Base-by-base conservation (phyloP, 2,329 filamentous ascomycete species). In the Lizonia empirigonia region DNA sequence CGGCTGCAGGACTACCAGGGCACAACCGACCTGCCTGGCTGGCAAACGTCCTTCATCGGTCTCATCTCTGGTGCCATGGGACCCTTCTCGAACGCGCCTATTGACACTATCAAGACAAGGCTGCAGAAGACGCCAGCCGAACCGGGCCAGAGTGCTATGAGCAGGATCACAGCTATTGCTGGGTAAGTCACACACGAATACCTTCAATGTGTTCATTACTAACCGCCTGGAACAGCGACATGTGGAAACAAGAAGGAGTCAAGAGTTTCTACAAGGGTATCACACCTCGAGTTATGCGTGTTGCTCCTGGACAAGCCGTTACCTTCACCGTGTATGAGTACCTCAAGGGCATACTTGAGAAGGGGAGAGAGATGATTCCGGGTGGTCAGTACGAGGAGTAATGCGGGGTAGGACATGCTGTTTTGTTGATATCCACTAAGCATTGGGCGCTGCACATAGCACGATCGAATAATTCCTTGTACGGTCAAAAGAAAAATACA, bases 261-360 rank as follows among this genome's bases (percentile, higher is more conserved):
- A 87, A 91, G 66, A 94, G 94, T 38, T 99, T 99, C 78, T 99
- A 96, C 82, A 97, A 97, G 83, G 94, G 94, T 67, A 99, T 99
- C 76, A 99, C 94, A 37, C 94, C 94, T 6, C 85, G 94, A 65
- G 89, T 99, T 63, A 97, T 97, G 91, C 86, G 94, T 69, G 94
- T 99, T 45, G 94, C 94, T 20, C 94, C 94, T 7, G 94, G 94
- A 37, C 94, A 99, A 80, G 94, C 86, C 15, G 85, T 88, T 35
- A 88, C 85, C 2, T 88, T 88, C 63, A 87, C 78, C 15, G 78
- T 80, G 15, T 81, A 81, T 53, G 78, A 81, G 60, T 80, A 78
- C 48, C 56, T 81, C 50, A 80, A 79, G 66, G 74, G 69, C n/a
- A 62, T 79, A 5, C 59, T 81, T 34, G 78, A 82, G 68, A 78